These are phyloP conservation scores for Dictyophora rubrovolvata DNA, from an alignment of 768 basidiomycete species.

Conservation along the genomic window DNA sequence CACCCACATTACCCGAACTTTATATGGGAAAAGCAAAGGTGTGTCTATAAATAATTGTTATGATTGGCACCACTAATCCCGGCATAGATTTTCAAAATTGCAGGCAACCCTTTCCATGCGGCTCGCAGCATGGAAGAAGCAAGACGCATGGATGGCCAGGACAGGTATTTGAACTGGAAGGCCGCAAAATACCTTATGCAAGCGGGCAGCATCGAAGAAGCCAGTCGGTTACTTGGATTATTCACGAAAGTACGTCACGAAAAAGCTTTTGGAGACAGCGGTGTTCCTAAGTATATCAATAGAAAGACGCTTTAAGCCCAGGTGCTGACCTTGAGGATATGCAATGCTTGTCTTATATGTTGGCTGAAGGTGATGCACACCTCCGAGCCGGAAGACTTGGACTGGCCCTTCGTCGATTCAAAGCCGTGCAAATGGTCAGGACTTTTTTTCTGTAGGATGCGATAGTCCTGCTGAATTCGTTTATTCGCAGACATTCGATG, in stretches of 20 bases:
- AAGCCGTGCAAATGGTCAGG: slow-evolving; percentile 60
- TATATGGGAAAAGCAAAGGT: slow-evolving; percentile 66
- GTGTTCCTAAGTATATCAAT: slow-evolving; percentile 2
- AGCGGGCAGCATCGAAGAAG: slow-evolving; percentile 72
- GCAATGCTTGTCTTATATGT: slow-evolving; percentile 84
- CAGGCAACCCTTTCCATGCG: slow-evolving; percentile 70
- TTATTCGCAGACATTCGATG: slow-evolving; percentile 56
- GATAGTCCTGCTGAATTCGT: background rate
- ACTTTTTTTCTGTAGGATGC: background rate
- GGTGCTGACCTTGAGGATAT: slow-evolving; percentile 84
- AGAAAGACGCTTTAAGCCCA: slow-evolving; percentile 80
- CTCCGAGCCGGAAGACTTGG: slow-evolving; percentile 53
- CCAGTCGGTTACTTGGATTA: slow-evolving; percentile 60
- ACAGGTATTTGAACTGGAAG: slow-evolving; percentile 92
- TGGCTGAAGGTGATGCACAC: slow-evolving; percentile 72
- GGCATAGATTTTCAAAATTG: slow-evolving; percentile 57
- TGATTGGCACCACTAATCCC: background rate
- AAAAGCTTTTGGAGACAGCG: background rate
- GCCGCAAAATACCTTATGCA: slow-evolving; percentile 82
- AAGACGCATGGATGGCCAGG: slow-evolving; percentile 80
- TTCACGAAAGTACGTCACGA: slow-evolving; percentile 74
- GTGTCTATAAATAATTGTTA: background rate
- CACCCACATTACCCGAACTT: slow-evolving; percentile 89
- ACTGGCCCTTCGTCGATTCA: slow-evolving; percentile 79
- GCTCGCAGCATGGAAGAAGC: slow-evolving; percentile 73